These are phyloP conservation scores for Lodderomyces orthopsilosis DNA, from an alignment of 1,139 yeast species.

Conservation along the genomic window DNA sequence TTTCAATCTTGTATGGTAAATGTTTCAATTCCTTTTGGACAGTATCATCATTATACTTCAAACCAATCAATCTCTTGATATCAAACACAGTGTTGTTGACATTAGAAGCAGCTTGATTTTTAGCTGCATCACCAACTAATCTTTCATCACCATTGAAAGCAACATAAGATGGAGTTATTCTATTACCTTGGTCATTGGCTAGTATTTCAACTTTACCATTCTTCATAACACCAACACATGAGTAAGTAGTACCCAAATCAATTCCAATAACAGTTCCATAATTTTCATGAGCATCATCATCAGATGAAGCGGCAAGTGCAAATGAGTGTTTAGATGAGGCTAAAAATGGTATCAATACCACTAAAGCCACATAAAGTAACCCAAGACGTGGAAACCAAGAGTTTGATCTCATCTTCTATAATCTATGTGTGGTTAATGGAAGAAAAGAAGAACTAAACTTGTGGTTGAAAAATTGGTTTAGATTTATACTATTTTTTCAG, in stretches of 20 bases:
- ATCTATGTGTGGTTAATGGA: not conserved
- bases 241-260: conserved; percentile 84
- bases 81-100: conserved; percentile 80
- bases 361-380: conserved; percentile 17
- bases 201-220: conserved; percentile 87
- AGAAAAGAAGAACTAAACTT: not conserved
- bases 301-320: conserved; percentile 28
- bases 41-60: conserved; percentile 67
- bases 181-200: conserved; percentile 94
- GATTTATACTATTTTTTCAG: not conserved
- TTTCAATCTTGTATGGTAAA: conserved; percentile 68
- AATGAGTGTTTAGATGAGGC: conserved; percentile 19
- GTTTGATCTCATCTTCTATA: conserved; percentile 10
- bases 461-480: not conserved
- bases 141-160: conserved; percentile 85
- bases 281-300: conserved; percentile 44
- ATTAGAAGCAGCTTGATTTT: conserved; percentile 86
- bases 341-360: conserved; percentile 53
- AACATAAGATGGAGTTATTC: conserved; percentile 90
- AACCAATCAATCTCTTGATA: conserved; percentile 84
- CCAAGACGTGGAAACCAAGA: conserved; percentile 17
- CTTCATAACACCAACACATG: conserved; percentile 94
- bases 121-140: conserved; percentile 92
- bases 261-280: conserved; percentile 85
- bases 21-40: conserved; percentile 84